Percentiles rank a stretch among this genome's conserved stretches.
These are phyloP conservation scores for Kurtzmaniella fragi DNA, from an alignment of 805 yeast species.

Conservation along the genomic window DNA sequence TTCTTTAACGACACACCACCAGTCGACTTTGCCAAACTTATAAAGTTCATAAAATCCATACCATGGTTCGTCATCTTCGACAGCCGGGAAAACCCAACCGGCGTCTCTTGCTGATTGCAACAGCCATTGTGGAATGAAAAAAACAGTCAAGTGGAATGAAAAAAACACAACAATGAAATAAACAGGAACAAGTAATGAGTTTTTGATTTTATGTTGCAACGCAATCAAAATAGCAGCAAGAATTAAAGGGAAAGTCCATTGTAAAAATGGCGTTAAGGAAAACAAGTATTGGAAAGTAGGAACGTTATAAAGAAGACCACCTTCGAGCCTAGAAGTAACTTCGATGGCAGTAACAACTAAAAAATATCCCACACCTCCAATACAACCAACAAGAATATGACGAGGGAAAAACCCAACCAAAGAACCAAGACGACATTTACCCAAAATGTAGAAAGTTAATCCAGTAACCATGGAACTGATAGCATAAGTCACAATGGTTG, in stretches of 20 bases:
- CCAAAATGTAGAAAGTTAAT: slow-evolving; percentile 66
- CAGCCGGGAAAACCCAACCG: slow-evolving; percentile 84
- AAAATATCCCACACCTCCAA: slow-evolving; percentile 98
- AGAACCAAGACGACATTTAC: slow-evolving; percentile 75
- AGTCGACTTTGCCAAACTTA: slow-evolving; percentile 66
- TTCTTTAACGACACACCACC: slow-evolving; percentile 62
- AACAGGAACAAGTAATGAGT: slow-evolving; percentile 74
- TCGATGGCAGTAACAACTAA: slow-evolving; percentile 86
- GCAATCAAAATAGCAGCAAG: slow-evolving; percentile 58
- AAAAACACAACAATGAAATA: slow-evolving; percentile 71
- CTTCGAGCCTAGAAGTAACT: slow-evolving; percentile 78
- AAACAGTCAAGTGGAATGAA: slow-evolving; percentile 63
- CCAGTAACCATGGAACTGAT: slow-evolving; percentile 85
- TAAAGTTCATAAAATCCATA: slow-evolving; percentile 75
- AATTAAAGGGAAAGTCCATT: slow-evolving; percentile 66
- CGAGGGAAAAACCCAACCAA: slow-evolving; percentile 94
- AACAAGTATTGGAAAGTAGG: slow-evolving; percentile 52
- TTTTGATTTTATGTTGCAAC: slow-evolving; percentile 49
- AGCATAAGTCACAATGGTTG: slow-evolving; percentile 84
- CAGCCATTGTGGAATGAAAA: slow-evolving; percentile 60
- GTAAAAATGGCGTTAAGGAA: slow-evolving; percentile 16
- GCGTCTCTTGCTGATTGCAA: slow-evolving; percentile 55
- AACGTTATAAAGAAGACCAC: slow-evolving; percentile 60
- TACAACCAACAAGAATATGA: slow-evolving; percentile 93
- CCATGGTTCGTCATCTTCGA: slow-evolving; percentile 76